Evolutionary conservation across 129 eudicot species (phyloP).

Genomic region (Gnaphalium uliginosum): DNA sequence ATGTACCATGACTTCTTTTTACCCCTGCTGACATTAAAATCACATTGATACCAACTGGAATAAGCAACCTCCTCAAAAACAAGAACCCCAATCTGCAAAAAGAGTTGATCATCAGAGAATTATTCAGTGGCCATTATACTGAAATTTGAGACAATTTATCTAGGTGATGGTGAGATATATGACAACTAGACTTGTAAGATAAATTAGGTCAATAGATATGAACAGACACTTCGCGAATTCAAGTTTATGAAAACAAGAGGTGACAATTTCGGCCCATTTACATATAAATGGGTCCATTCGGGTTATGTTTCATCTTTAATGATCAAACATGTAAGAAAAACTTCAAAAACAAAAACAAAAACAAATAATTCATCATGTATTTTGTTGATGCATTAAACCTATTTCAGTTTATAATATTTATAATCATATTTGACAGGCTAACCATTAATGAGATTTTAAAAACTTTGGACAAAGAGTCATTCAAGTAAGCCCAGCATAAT

Average conservation of each 20-base stretch:
- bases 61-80: constrained; percentile 18
- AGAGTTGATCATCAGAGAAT: not conserved
- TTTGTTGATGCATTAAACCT: not conserved
- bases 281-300: not conserved
- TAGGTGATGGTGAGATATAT: not conserved
- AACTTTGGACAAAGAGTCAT: not conserved
- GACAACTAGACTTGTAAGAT: not conserved
- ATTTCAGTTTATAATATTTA: too few relatives aligned
- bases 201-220: not conserved
- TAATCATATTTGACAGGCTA: not conserved
- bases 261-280: not conserved
- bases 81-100: constrained; percentile 21
- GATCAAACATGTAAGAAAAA: not conserved
- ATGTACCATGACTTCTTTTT: not conserved
- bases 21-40: not conserved
- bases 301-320: not conserved
- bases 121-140: not conserved
- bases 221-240: not conserved
- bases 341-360: not conserved
- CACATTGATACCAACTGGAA: not conserved
- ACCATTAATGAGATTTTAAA: not conserved
- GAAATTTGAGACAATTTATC: not conserved
- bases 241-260: not conserved
- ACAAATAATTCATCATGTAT: not conserved
- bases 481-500: not conserved